Percentiles rank a stretch among this genome's conserved stretches.
Evolutionary conservation across 2,329 filamentous ascomycete species (phyloP).

Genomic region (Leptodontidium sp.): DNA sequence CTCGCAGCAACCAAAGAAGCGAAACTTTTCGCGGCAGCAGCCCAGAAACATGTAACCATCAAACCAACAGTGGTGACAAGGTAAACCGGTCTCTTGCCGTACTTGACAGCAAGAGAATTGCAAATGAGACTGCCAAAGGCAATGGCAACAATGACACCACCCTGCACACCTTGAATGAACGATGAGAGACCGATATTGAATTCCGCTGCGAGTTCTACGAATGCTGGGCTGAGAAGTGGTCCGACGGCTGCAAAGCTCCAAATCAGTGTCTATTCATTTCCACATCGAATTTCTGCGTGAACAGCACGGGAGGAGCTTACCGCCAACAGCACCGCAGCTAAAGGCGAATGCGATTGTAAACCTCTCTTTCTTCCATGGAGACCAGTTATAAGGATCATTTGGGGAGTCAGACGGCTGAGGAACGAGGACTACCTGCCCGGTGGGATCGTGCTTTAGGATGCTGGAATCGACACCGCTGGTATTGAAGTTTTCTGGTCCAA

Average conservation of each 20-base stretch:
- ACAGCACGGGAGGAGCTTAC: constrained; percentile 38
- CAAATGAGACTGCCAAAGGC: constrained; percentile 51
- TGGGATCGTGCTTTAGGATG: constrained; percentile 48
- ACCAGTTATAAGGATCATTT: constrained; percentile 61
- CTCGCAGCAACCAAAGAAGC: constrained; percentile 46
- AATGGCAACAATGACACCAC: constrained; percentile 51
- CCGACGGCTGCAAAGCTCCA: constrained; percentile 46
- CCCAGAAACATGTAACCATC: constrained; percentile 49
- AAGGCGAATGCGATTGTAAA: constrained; percentile 52
- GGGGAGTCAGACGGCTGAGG: constrained; percentile 60
- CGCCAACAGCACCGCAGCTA: constrained; percentile 52
- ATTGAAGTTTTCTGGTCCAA: constrained; percentile 46
- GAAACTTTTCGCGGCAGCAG: constrained; percentile 48
- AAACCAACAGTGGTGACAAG: constrained; percentile 48
- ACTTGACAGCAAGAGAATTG: constrained; percentile 48
- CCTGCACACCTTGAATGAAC: constrained; percentile 45
- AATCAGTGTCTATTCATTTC: neutral
- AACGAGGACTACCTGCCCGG: constrained; percentile 57
- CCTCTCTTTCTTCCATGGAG: constrained; percentile 47
- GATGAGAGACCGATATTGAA: constrained; percentile 48
- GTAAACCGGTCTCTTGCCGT: constrained; percentile 37
- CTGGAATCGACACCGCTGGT: constrained; percentile 30
- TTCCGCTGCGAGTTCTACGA: constrained; percentile 46
- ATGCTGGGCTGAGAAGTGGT: constrained; percentile 50
- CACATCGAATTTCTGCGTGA: no score